Base-by-base conservation (phyloP, 257 asterid species). In the Phtheirospermum japonicum region DNA sequence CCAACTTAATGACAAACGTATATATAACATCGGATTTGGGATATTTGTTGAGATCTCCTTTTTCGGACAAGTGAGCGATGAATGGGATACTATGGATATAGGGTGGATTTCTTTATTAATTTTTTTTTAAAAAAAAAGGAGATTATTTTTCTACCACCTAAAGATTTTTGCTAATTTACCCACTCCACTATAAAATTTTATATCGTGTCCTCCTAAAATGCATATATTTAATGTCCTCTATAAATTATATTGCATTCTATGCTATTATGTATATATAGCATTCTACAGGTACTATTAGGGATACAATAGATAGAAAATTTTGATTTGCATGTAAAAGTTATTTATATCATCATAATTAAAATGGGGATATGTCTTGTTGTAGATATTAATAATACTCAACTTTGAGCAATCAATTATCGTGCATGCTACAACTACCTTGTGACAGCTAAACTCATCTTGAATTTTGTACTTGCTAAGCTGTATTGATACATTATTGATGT, bases 1-100 rank as follows among this genome's bases (percentile, higher is more conserved):
- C 65, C 67, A 67, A 58, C 66, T 75, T 67, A 73, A 80, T 73
- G 75, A 65, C 77, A 66, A 40, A 12, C 2, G 6, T 57, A 75
- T 67, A 54, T 70, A 9, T 73, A 48, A 77, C 76, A 87, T 69
- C 52, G 57, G 60, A 39, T 64, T 63, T 65, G 28, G 64, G 43
- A 64, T 51, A 36, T 52, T 70, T 46, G 31, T 6, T 34, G 20
- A 58, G 54, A 39, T 77, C 82, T 65, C 55, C 26, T 43, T 50
- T 75, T 34, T 45, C 71, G 76, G 72, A 61, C 58, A 50, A 31
- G 57, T 23, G 57, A 52, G 4, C 17, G 58, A 23, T 52, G 36
- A 8, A 28, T 52, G 58, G 9, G 33, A 50, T 20, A 18, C 55
- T 50, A 45, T 45, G 17, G 51, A 45, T 45, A 45, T 33, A 33